A percentile compares a stretch with the other conserved stretches of the same genome.
Conservation (phyloP, 2,329 filamentous ascomycete species). For the Alternaria gaisen region DNA sequence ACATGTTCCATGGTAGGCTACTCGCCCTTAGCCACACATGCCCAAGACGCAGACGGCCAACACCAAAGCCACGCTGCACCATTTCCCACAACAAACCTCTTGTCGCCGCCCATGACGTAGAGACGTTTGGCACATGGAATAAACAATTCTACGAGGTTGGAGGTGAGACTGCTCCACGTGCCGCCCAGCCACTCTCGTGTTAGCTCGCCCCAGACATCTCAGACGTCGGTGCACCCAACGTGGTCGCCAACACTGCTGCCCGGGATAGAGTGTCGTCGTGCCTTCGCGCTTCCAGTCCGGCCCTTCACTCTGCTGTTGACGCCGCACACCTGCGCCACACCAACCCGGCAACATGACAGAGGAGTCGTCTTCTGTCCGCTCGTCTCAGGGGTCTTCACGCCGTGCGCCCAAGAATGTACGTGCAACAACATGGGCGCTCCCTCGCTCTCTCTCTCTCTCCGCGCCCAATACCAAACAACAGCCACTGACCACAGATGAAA, state of each 20-base stretch:
- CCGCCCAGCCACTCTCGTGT: constrained; percentile 22
- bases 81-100: background rate
- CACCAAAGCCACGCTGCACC: background rate
- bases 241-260: constrained; percentile 21
- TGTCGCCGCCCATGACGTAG: background rate
- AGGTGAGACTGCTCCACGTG: constrained; percentile 22
- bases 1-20: background rate
- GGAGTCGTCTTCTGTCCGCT: constrained; percentile 37
- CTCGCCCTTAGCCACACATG: background rate
- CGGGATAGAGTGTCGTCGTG: constrained; percentile 20
- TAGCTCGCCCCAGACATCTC: constrained; percentile 18
- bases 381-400: constrained; percentile 58
- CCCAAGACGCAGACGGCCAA: background rate
- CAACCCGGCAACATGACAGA: constrained; percentile 33
- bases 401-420: constrained; percentile 50
- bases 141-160: constrained; percentile 9
- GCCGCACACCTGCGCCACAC: constrained; percentile 26
- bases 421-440: constrained; percentile 4
- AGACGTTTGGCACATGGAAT: background rate
- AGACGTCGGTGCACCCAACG: constrained; percentile 26
- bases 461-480: constrained; percentile 14
- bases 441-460: constrained; percentile 3
- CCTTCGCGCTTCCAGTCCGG: constrained; percentile 21
- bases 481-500: constrained; percentile 29
- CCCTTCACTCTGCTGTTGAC: constrained; percentile 23